Percentiles rank a stretch among this genome's conserved stretches.
phyloP scores from a whole-genome alignment of 1,284 basidiomycete genomes.

The Xanthoconium separans region DNA sequence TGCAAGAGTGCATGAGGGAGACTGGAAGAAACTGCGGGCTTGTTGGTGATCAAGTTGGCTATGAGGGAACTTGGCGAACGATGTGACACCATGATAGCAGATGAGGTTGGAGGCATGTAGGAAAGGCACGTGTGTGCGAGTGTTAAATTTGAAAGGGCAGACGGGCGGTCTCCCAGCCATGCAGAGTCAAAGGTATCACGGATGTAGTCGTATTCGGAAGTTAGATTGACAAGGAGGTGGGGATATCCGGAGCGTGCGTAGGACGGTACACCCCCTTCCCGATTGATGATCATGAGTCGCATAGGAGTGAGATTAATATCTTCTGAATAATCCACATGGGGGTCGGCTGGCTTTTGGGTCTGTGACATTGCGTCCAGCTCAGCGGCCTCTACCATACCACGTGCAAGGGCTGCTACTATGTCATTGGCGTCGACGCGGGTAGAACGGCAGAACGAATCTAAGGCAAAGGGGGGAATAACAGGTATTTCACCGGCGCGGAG shows the following conservation, averaged over 20 bases:
- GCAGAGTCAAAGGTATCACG: slow-evolving; percentile 77
- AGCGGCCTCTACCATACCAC: slow-evolving; percentile 79
- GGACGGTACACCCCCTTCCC: slow-evolving; percentile 95
- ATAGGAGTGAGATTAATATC: slow-evolving; percentile 84
- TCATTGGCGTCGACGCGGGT: slow-evolving; percentile 89
- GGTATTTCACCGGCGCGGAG: slow-evolving; percentile 94
- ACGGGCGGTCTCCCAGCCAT: slow-evolving; percentile 83
- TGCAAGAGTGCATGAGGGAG: slow-evolving; percentile 91
- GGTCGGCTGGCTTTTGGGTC: slow-evolving; percentile 16
- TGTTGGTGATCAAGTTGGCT: slow-evolving; percentile 97
- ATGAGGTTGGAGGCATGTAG: slow-evolving; percentile 93
- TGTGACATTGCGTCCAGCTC: slow-evolving; percentile 37
- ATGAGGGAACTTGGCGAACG: slow-evolving; percentile 95
- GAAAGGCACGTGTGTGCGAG: slow-evolving; percentile 85
- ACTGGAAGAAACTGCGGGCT: slow-evolving; percentile 93
- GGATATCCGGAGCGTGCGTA: slow-evolving; percentile 94
- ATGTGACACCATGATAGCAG: slow-evolving; percentile 96
- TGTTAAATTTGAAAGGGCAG: slow-evolving; percentile 85
- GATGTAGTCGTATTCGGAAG: slow-evolving; percentile 87
- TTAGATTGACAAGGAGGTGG: slow-evolving; percentile 94
- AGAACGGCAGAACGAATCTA: slow-evolving; percentile 88
- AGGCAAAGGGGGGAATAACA: slow-evolving; percentile 91
- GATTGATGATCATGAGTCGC: slow-evolving; percentile 96
- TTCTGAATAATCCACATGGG: slow-evolving; percentile 37
- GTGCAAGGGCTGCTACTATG: slow-evolving; percentile 84